Base-by-base conservation (phyloP, 352 stramenopile genomes). In the Phytophthora lateralis region DNA sequence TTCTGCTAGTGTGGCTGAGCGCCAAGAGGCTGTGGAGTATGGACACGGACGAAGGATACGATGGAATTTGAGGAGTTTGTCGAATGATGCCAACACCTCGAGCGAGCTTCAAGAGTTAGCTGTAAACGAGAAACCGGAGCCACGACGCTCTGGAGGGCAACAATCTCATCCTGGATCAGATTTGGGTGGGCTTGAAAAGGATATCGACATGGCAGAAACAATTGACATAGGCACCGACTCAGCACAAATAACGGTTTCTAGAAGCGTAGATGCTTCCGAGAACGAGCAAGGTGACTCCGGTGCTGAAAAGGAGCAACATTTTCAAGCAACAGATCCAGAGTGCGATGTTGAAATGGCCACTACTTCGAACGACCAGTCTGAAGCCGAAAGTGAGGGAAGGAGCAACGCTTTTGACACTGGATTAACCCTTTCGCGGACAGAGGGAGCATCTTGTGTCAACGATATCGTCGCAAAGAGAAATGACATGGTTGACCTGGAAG, bases 61-160 rank as follows among this genome's bases (percentile, higher is more conserved):
- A n/a, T 64, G 55, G 42, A 61, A 53, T 29, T 47, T 66, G 17
- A 60, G 42, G 21, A 47, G 35, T 29, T 15, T 18, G 20, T n/a
- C 42, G 9, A 63, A 42, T n/a, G 27, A 12, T 41, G 15, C 4
- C 14, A 55, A 27, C 17, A 21, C 38, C 27, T 52, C 27, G 9
- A 20, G 37, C 18, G 50, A 15, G 12, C 6, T 29, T 18, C 38
- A 54, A 21, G 27, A 20, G 24, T 20, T 20, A 30, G 29, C 34
- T 43, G 21, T 43, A 37, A 29, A 15, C 29, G 10, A 27, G 17
- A 15, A 20, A 26, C 18, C 39, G 8, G 18, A 26, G 1, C 1
- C 39, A 45, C n/a, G 11, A 45, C 17, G 1, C 3, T 26, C 2
- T 45, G 8, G 11, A 27, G 39, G 11, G 8, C 17, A 45, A 26